Evolutionary conservation across 2,329 filamentous ascomycete genomes (phyloP), one percentile per base, ranked within the genome.

Genomic region (Phialemonium atrogriseum): DNA sequence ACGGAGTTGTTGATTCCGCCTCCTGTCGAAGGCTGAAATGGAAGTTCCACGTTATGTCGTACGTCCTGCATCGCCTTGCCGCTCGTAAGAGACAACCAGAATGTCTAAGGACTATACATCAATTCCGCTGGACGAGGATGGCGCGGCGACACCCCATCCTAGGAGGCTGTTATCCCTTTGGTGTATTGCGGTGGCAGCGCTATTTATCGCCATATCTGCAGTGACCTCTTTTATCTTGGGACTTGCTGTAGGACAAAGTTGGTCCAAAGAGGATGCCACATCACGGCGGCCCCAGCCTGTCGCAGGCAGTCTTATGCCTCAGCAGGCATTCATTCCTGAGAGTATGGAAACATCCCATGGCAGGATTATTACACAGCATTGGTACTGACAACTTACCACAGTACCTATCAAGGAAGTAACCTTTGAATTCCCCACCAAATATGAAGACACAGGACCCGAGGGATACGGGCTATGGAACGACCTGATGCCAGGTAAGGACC

Each of bases 401-500:
- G 33, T 34, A 9, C 33, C 33, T 11, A 9, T 39, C 11, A 40
- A 43, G 22, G 33, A 42, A n/a, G 35, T 46, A 13, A 38, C 28
- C n/a, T 50, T 51, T 16, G 16, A 45, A 13, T 50, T 50, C 24
- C 45, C 45, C 4, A 44, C 40, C 3, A 33, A 30, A 15, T 50
- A 46, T 37, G 43, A 44, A 25, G 41, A 47, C 25, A 46, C 35
- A 1, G 36, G 38, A 4, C 24, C 27, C 5, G 30, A 36, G 11
- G 47, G 36, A 3, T 45, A 50, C 30, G 37, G 44, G 12, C 27
- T 49, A 8, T 51, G 48, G 47, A 38, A 46, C 24, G 37, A 45
- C 6, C 27, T 50, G 34, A 49, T 48, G 46, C 47, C 47, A 13
- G 29, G 47, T 48, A 32, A 35, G 38, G n/a, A n/a, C n/a, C n/a